phyloP scores from a whole-genome alignment of 1,139 yeast genomes.

The Suzukiozyma palmioleophila region DNA sequence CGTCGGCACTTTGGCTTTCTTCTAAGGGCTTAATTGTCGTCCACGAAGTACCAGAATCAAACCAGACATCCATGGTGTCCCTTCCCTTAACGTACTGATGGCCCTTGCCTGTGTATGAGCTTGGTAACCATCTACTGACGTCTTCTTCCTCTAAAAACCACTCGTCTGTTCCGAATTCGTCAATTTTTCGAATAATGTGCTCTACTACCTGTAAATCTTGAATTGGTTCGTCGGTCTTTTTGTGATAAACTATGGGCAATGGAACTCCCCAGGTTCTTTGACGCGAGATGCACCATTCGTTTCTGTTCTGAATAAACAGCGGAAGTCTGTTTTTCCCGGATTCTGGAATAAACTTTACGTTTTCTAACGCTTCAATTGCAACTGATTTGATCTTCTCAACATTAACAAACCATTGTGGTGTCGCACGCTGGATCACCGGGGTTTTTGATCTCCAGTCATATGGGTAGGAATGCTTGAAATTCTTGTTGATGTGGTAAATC shows the following conservation, averaged over 20 bases:
- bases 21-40: conserved; percentile 41
- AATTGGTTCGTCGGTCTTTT: conserved; percentile 54
- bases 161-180: conserved; percentile 61
- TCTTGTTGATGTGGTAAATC: conserved; percentile 44
- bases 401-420: conserved; percentile 96
- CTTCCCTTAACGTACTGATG: conserved; percentile 54
- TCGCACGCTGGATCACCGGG: conserved; percentile 91
- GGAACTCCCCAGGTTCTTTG: conserved; percentile 99
- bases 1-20: conserved; percentile 4
- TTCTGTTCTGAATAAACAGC: conserved; percentile 71
- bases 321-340: conserved; percentile 66
- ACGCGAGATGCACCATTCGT: conserved; percentile 97
- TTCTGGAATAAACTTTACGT: conserved; percentile 69
- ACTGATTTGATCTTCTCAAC: conserved; percentile 64
- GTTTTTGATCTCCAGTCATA: conserved; percentile 96
- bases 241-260: conserved; percentile 75
- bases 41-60: conserved; percentile 97
- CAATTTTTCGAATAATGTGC: conserved; percentile 50
- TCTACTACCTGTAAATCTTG: conserved; percentile 49
- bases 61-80: conserved; percentile 99
- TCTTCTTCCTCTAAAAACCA: conserved; percentile 68
- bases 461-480: conserved; percentile 81
- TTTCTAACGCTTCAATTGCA: conserved; percentile 56
- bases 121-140: conserved; percentile 72
- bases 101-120: conserved; percentile 28